Base-by-base conservation (phyloP, 2,329 filamentous ascomycete species). In the Diplodia seriata region DNA sequence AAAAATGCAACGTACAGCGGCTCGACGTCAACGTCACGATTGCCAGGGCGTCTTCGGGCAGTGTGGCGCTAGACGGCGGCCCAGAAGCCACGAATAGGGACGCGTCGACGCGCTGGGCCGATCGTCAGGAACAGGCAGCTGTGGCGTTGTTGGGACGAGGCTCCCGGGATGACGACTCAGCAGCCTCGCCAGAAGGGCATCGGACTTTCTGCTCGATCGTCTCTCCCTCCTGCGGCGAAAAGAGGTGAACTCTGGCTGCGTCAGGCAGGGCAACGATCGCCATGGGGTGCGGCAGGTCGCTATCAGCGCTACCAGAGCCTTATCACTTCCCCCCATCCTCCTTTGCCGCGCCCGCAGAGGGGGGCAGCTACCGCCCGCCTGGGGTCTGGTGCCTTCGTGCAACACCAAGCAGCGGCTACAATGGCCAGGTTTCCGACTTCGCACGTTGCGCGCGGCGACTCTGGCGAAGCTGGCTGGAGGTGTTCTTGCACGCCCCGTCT, bases 21-120 rank as follows among this genome's bases (percentile, higher is more conserved):
- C 53, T 55, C 53, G 26, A 14, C 54, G 53, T 55, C 18, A 31
- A 14, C 20, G 15, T 49, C 20, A 31, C 31, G 7, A 33, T 9
- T 33, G 8, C 31, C 31, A 8, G 31, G 31, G 31, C 31, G 31
- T 9, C 31, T 33, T 33, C 31, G 31, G 31, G 31, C 31, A 33
- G 31, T 33, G 31, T 33, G 31, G 31, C 3, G 26, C 26, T 26
- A 26, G 26, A 26, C 26, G 26, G 26, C 26, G 26, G 26, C 26
- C 26, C 26, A 26, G 26, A 26, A 26, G 26, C 31, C 31, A 6
- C 31, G 31, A 33, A 9, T 33, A 12, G 57, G 18, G 57, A 61
- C 57, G 57, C 57, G 40, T 61, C 57, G 57, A 61, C 40, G 57
- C 49, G 49, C 57, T 26, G 57, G 57, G 36, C 49, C 43, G 57